phyloP scores from a whole-genome alignment of 225 moss, liverwort and hornwort species.

The Sphagnum contortum region DNA sequence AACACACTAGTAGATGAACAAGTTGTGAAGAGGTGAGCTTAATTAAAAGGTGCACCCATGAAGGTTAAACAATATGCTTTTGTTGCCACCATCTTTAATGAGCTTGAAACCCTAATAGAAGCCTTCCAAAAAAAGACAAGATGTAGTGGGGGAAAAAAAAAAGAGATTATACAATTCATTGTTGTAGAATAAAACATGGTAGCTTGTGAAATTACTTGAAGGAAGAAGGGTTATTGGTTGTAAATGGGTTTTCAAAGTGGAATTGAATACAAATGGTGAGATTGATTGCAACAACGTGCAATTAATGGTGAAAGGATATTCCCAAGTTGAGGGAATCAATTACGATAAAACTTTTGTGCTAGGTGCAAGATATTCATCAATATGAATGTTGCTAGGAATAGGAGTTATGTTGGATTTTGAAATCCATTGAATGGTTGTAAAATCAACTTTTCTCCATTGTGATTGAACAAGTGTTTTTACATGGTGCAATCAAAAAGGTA shows the following conservation, averaged over 20 bases:
- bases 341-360: no score
- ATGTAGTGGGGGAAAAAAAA: not conserved
- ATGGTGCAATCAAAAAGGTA: no score
- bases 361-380: no score
- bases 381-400: no score
- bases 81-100: not conserved
- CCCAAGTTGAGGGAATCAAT: no score
- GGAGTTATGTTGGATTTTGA: no score
- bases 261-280: no score
- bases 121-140: not conserved
- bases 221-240: not conserved
- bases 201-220: not conserved
- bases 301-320: no score
- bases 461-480: no score
- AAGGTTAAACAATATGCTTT: not conserved
- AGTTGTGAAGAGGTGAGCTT: not conserved
- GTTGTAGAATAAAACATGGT: constrained; percentile 3
- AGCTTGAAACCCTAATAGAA: not conserved
- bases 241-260: constrained; percentile 6
- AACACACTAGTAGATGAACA: no score
- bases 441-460: no score
- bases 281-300: not conserved
- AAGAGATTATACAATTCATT: not conserved
- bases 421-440: no score
- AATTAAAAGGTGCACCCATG: not conserved